These are phyloP conservation scores for Diaporthe caulivora DNA, from an alignment of 2,329 filamentous ascomycete genomes.

Conservation along the genomic window DNA sequence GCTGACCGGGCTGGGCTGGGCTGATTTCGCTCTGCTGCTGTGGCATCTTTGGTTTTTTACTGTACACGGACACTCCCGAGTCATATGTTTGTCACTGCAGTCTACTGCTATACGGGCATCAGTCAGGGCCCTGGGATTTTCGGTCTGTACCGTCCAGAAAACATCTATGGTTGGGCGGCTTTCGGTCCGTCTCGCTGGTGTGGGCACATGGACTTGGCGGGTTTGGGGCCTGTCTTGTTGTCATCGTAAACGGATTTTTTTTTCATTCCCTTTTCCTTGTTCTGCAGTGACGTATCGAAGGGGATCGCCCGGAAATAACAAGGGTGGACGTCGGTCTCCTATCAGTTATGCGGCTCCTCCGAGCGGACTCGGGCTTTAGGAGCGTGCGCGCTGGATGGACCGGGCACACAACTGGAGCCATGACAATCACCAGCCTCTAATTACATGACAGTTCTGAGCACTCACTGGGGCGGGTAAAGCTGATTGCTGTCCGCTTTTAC, in stretches of 20 bases:
- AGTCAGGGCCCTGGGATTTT: background rate
- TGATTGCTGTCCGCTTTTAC: background rate
- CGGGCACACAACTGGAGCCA: background rate
- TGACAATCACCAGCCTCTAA: background rate
- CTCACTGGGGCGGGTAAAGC: background rate
- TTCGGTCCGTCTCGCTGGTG: conserved; percentile 22
- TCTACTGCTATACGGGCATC: background rate
- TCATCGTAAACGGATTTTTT: background rate
- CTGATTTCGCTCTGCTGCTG: background rate
- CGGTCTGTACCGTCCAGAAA: background rate
- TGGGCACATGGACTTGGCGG: conserved; percentile 13
- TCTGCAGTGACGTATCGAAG: conserved; percentile 2
- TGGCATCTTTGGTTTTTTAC: background rate
- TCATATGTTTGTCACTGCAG: conserved; percentile 6
- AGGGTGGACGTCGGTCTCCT: background rate
- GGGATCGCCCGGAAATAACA: background rate
- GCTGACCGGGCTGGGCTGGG: conserved; percentile 17
- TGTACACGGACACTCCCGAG: conserved; percentile 10
- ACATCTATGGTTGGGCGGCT: background rate
- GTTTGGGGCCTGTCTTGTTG: background rate
- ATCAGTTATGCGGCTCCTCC: conserved; percentile 2
- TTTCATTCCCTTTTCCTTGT: background rate
- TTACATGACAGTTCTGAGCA: background rate
- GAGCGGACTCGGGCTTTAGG: background rate
- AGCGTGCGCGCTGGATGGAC: background rate